Evolutionary conservation across 805 yeast species (phyloP), one percentile per base, ranked within the genome.

Genomic region (Pichia membranifaciens): DNA sequence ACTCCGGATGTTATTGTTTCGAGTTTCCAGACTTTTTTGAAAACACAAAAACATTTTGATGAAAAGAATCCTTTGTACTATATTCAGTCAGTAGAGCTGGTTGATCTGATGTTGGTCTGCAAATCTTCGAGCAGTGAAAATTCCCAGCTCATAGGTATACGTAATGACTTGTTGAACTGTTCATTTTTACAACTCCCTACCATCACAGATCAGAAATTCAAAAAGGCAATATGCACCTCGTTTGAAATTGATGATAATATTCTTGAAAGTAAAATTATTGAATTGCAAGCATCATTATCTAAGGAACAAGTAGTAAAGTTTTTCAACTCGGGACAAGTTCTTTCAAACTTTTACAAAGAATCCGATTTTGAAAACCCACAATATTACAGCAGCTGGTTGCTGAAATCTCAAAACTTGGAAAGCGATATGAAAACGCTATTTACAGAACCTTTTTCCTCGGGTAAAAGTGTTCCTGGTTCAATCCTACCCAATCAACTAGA

Each of bases 61-160:
- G 25, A 33, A 1, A 12, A 39, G 3, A 25, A 44, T 31, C 33
- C 37, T 2, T 7, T 15, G 12, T 53, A 45, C 25, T 54, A 51
- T 31, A 43, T 47, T 6, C 49, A 48, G 28, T 44, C 46, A n/a
- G 38, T 53, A 13, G 55, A 56, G 29, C 44, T 56, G 15, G 43
- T 56, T 35, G 59, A 56, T 39, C 12, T 55, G 18, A 37, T 54
- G 34, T 23, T 56, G 8, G 22, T 44, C 3, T 54, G 54, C 17
- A 52, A 51, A 31, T 52, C 51, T 13, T 45, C 48, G 12, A 44
- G 41, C 12, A 28, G 39, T 18, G 50, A 47, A 6, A 50, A 45
- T 18, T 21, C 33, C 4, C 31, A 18, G 2, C 31, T 55, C 17
- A 18, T 49, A 10, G 15, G 16, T 3, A 48, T 47, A n/a, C 37